Conservation (phyloP, 352 stramenopile genomes). For the Blastocystis sp. region DNA sequence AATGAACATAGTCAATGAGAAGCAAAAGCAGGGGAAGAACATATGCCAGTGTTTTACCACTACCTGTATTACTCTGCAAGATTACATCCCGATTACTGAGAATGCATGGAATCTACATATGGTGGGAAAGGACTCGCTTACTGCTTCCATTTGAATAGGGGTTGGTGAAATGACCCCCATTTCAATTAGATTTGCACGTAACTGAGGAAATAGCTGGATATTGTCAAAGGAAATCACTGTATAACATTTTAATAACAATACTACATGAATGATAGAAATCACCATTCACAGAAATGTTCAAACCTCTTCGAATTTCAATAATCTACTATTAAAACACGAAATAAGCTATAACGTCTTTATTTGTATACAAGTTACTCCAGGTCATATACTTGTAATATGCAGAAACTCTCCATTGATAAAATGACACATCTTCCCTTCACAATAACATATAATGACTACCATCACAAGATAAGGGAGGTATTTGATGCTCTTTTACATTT, state of each 20-base stretch:
- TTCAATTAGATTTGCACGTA: not conserved
- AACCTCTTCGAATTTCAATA: constrained; percentile 23
- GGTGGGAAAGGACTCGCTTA: not conserved
- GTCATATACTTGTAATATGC: constrained; percentile 53
- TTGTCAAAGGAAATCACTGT: constrained; percentile 35
- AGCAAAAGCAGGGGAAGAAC: constrained; percentile 17
- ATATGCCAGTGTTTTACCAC: constrained; percentile 55
- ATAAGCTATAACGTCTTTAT: not conserved
- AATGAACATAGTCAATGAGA: constrained; percentile 25
- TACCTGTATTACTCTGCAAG: constrained; percentile 37
- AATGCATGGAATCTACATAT: constrained; percentile 41
- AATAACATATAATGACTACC: not conserved
- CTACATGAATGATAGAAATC: constrained; percentile 57
- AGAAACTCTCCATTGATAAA: constrained; percentile 22
- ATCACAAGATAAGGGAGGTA: constrained; percentile 10
- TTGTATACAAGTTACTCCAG: constrained; percentile 24
- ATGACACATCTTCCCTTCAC: not conserved
- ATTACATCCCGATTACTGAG: constrained; percentile 57
- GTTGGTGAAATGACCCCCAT: constrained; percentile 9
- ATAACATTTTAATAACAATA: not conserved
- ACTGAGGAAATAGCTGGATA: not conserved
- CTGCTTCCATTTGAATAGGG: constrained; percentile 57
- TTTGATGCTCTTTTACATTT: not conserved
- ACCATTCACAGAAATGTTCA: constrained; percentile 34
- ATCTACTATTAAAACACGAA: constrained; percentile 14